Percentiles rank a stretch among this genome's conserved stretches.
Evolutionary conservation across 495 filamentous ascomycete species (phyloP).

Genomic region (Baudoinia panamericana): DNA sequence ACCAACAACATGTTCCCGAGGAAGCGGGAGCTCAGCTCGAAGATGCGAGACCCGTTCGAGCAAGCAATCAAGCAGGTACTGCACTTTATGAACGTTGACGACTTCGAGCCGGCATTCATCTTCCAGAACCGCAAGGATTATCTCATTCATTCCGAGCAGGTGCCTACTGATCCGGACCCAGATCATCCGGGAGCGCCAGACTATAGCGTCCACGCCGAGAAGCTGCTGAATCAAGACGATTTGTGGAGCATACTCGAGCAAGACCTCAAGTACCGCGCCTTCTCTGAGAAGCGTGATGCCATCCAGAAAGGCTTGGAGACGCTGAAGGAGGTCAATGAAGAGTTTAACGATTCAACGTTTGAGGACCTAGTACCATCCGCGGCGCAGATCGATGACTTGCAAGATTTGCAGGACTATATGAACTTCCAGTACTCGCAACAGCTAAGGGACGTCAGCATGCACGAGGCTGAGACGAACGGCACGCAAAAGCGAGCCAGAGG

Average conservation of each 20-base stretch:
- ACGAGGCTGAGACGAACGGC: conserved; percentile 38
- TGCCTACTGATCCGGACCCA: conserved; percentile 39
- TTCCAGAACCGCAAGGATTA: conserved; percentile 98
- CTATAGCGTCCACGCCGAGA: conserved; percentile 67
- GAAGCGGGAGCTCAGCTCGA: conserved; percentile 49
- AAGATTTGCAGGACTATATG: conserved; percentile 91
- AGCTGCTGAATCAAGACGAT: conserved; percentile 81
- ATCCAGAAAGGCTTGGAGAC: conserved; percentile 66
- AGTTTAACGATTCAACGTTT: conserved; percentile 47
- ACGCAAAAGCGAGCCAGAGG: conserved; percentile 68
- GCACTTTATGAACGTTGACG: conserved; percentile 83
- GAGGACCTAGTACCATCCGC: conserved; percentile 70
- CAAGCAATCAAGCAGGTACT: conserved; percentile 83
- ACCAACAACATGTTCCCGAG: conserved; percentile 74
- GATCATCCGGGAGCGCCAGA: conserved; percentile 52
- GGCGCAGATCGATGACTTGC: conserved; percentile 77
- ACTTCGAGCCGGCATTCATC: conserved; percentile 90
- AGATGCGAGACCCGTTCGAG: conserved; percentile 69
- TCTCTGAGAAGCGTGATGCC: conserved; percentile 76
- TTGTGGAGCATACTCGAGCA: conserved; percentile 89
- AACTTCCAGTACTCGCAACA: conserved; percentile 84
- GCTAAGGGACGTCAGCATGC: conserved; percentile 55
- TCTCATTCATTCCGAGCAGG: conserved; percentile 79
- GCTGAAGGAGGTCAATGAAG: conserved; percentile 41
- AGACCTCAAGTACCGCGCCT: conserved; percentile 82